Percentiles rank a stretch among this genome's conserved stretches.
These are phyloP conservation scores for Penicillium sp. DNA, from an alignment of 2,329 filamentous ascomycete species.

Conservation along the genomic window DNA sequence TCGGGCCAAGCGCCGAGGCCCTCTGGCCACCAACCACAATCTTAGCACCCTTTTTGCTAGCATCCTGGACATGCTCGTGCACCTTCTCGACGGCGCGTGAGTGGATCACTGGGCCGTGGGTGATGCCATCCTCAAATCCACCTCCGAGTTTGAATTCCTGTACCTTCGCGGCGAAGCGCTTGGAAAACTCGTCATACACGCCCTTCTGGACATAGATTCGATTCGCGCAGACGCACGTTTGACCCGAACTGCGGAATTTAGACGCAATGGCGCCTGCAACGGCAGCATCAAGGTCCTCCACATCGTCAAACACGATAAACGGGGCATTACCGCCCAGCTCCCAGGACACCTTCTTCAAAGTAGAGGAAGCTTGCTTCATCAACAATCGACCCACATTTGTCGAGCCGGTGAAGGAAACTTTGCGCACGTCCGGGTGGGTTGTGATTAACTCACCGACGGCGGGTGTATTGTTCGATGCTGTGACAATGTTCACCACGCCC, in stretches of 20 bases:
- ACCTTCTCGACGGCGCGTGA: conserved; percentile 74
- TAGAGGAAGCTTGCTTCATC: conserved; percentile 82
- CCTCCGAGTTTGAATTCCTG: conserved; percentile 44
- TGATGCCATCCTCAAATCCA: conserved; percentile 44
- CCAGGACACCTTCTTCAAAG: conserved; percentile 79
- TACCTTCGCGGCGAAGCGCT: conserved; percentile 51
- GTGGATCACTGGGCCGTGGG: conserved; percentile 59
- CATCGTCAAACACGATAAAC: conserved; percentile 93
- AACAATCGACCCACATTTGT: conserved; percentile 65
- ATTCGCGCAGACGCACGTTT: conserved; percentile 85
- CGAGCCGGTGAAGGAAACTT: conserved; percentile 87
- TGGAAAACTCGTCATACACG: conserved; percentile 50
- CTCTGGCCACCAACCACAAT: conserved; percentile 69
- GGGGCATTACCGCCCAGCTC: conserved; percentile 93
- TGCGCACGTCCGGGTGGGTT: conserved; percentile 68
- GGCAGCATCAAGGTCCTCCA: conserved; percentile 74
- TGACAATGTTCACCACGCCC: conserved; percentile 86
- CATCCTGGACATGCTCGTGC: conserved; percentile 71
- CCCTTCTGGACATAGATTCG: conserved; percentile 50
- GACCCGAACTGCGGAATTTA: conserved; percentile 91
- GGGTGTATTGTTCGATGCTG: conserved; percentile 69
- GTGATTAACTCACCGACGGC: conserved; percentile 73
- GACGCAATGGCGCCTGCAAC: conserved; percentile 75
- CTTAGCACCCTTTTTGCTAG: conserved; percentile 68
- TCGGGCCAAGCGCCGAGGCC: conserved; percentile 66